Evolutionary conservation across 2,329 filamentous ascomycete genomes (phyloP), one percentile per base, ranked within the genome.

Genomic region (Leptosphaerulina australis): DNA sequence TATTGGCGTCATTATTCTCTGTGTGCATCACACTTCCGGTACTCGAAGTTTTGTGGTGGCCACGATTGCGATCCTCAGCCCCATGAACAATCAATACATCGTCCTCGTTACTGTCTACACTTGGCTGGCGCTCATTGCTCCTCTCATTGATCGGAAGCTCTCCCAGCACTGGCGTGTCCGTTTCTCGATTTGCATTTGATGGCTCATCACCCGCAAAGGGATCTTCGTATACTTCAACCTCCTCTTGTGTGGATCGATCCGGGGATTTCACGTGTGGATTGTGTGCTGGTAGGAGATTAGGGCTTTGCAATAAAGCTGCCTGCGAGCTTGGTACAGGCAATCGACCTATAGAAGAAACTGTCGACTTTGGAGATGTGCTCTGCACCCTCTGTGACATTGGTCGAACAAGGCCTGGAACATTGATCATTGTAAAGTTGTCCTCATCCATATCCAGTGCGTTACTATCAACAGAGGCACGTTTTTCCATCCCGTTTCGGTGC

Each of bases 171-270:
- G 73, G 68, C 43, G 75, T 75, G 38, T 74, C 69, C 9, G 64
- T 61, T 18, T 74, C 70, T 25, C 69, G 64, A 5, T 58, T 53
- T 28, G 55, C 46, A 25, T 50, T 48, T 17, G 57, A 44, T 18
- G 64, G 63, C 31, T 70, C 68, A 28, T 74, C 71, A 30, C 71
- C 71, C 28, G 72, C 74, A 44, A 79, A 77, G 1, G 79, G 79
- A 54, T 82, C 80, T 63, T 83, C 81, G 55, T 80, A 81, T 21
- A 81, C 79, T 43, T 77, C 77, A 3, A 81, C 77, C 44, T 75
- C 76, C 20, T 76, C 75, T 36, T 63, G 67, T 18, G 55, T 57
- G 43, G 68, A 62, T 8, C 68, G 68, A 41, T 73, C 70, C 30
- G 68, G 69, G 9, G 70, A 72, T 40, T 58, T 56, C 39, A 68